Conservation (phyloP, 371 early-diverging fungal genomes). For the Nematocida ironsii region DNA sequence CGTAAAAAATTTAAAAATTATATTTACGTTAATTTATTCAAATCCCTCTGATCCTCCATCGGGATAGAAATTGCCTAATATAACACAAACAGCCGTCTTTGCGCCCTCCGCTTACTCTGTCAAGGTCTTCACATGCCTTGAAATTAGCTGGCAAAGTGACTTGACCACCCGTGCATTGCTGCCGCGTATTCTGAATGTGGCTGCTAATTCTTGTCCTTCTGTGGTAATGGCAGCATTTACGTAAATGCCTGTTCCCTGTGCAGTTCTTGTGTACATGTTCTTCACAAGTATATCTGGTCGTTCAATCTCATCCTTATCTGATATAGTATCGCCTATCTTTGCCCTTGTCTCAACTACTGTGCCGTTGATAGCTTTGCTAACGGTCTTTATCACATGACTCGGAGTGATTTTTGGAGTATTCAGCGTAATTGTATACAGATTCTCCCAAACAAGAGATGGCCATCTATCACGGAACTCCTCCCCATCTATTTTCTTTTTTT, state of each 20-base stretch:
- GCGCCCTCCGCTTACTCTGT: background rate
- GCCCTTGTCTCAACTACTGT: constrained; percentile 49
- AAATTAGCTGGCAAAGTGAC: constrained; percentile 60
- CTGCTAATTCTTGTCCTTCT: constrained; percentile 17
- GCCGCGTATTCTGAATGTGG: constrained; percentile 65
- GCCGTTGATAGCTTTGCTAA: constrained; percentile 56
- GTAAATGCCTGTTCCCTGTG: constrained; percentile 60
- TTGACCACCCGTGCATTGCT: constrained; percentile 67
- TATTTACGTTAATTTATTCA: constrained; percentile 43
- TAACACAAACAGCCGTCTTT: background rate
- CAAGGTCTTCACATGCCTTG: constrained; percentile 24
- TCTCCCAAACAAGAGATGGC: constrained; percentile 70
- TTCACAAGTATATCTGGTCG: constrained; percentile 55
- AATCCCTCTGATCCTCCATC: background rate
- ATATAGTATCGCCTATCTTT: constrained; percentile 2
- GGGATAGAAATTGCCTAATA: background rate
- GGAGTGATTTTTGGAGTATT: background rate
- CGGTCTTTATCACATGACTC: constrained; percentile 32
- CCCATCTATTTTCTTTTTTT: constrained; percentile 21
- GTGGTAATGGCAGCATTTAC: constrained; percentile 62
- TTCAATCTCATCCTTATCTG: background rate
- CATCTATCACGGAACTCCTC: constrained; percentile 65
- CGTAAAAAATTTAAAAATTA: constrained; percentile 65
- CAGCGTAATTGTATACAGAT: constrained; percentile 64
- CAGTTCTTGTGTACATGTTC: constrained; percentile 64